Evolutionary conservation across 148 eudicot genomes (phyloP).

Genomic region (Selenicereus undatus): DNA sequence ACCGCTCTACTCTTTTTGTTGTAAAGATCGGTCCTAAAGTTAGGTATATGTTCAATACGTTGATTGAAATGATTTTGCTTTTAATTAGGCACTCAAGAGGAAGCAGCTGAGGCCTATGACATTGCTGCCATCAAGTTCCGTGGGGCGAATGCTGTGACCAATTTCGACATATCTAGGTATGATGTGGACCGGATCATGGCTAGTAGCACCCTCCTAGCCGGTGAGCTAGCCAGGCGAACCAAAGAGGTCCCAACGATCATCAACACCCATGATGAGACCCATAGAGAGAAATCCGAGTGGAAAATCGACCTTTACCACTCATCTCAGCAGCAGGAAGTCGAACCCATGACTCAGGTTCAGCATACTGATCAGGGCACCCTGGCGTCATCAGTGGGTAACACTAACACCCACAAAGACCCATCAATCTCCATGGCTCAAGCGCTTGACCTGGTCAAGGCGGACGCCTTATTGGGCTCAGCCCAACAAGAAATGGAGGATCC

Average conservation of each 20-base stretch:
- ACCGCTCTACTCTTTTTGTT: not conserved
- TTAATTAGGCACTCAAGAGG: conserved; percentile 81
- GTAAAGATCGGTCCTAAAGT: not conserved
- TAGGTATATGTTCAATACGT: not conserved
- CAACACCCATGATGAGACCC: conserved; percentile 1
- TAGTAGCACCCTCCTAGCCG: conserved; percentile 68
- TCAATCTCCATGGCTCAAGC: conserved; percentile 23
- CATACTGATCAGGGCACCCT: conserved; percentile 18
- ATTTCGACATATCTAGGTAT: conserved; percentile 72
- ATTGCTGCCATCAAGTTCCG: conserved; percentile 91
- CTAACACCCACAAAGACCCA: conserved; percentile 2
- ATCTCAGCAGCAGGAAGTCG: conserved; percentile 14
- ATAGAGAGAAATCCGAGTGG: conserved; percentile 37
- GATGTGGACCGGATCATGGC: conserved; percentile 84
- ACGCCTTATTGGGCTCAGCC: conserved; percentile 17
- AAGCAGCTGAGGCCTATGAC: conserved; percentile 99
- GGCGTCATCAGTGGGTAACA: not conserved
- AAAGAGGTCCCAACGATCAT: conserved; percentile 33
- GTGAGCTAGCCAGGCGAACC: conserved; percentile 69
- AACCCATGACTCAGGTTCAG: not conserved
- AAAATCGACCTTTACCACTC: conserved; percentile 34
- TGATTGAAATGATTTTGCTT: not conserved
- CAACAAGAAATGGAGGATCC: conserved; percentile 26
- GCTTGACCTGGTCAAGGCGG: conserved; percentile 20
- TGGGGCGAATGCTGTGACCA: conserved; percentile 79